phyloP scores from a whole-genome alignment of 176 grass and related monocot species.

The Echinochloa phyllopogon region DNA sequence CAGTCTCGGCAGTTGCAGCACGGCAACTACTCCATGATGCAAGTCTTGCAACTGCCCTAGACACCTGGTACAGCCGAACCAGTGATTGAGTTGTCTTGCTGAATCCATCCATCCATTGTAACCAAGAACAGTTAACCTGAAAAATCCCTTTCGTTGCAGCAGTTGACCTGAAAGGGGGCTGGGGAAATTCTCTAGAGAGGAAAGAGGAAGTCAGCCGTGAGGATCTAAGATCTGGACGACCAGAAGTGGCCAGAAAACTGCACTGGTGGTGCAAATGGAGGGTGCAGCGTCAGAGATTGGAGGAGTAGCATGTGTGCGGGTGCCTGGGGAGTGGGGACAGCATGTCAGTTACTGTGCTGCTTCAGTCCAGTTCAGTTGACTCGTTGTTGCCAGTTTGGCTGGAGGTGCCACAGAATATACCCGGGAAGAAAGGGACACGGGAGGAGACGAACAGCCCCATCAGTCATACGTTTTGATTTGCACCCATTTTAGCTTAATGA shows the following conservation, averaged over 20 bases:
- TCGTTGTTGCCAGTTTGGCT: background rate
- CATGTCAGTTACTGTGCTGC: background rate
- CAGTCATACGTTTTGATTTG: background rate
- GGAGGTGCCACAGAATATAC: constrained; percentile 35
- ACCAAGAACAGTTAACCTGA: constrained; percentile 20
- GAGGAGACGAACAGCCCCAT: background rate
- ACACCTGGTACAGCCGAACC: background rate
- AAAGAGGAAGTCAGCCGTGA: constrained; percentile 5
- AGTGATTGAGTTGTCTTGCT: background rate
- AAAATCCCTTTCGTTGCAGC: constrained; percentile 33
- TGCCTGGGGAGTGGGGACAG: background rate
- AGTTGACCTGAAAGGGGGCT: constrained; percentile 41
- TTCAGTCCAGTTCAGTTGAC: background rate
- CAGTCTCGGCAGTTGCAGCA: constrained; percentile 16
- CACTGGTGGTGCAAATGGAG: background rate
- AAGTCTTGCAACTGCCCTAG: constrained; percentile 25
- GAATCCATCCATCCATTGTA: background rate
- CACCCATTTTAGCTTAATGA: background rate
- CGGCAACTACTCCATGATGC: constrained; percentile 42
- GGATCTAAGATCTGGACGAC: constrained; percentile 8
- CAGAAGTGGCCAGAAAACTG: background rate
- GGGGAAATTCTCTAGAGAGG: background rate
- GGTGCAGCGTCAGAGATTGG: background rate
- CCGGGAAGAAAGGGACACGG: background rate
- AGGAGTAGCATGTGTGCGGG: background rate